phyloP scores from a whole-genome alignment of 2,329 filamentous ascomycete genomes.

The Teratosphaeriaceae sp. region DNA sequence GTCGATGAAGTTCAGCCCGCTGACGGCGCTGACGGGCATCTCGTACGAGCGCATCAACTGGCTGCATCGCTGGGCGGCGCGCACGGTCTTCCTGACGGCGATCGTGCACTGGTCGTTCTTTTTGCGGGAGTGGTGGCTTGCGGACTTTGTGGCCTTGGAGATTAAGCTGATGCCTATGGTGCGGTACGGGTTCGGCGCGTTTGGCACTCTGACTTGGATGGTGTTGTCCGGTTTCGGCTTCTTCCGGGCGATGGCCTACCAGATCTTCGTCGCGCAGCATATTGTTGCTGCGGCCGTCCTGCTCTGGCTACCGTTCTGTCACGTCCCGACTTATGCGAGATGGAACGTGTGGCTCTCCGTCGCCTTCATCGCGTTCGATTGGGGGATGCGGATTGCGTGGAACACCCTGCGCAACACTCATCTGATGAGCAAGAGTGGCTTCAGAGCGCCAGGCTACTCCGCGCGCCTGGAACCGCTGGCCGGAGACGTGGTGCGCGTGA shows the following conservation, averaged over 20 bases:
- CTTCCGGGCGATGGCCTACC: constrained; percentile 44
- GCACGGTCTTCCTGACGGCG: constrained; percentile 46
- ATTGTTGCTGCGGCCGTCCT: constrained; percentile 43
- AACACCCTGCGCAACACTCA: constrained; percentile 23
- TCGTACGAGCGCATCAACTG: constrained; percentile 47
- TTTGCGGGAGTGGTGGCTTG: constrained; percentile 46
- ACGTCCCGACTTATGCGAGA: constrained; percentile 33
- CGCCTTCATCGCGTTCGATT: constrained; percentile 26
- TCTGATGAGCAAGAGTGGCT: constrained; percentile 8
- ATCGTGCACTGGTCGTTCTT: constrained; percentile 51
- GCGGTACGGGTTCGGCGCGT: constrained; percentile 47
- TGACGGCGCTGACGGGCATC: constrained; percentile 41
- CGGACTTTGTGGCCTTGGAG: constrained; percentile 44
- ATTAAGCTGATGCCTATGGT: constrained; percentile 43
- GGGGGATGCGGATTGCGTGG: constrained; percentile 20
- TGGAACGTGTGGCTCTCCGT: constrained; percentile 27
- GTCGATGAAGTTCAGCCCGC: constrained; percentile 36
- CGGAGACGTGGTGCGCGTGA: constrained; percentile 51
- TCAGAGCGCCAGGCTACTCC: constrained; percentile 18
- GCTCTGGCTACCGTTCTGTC: constrained; percentile 46
- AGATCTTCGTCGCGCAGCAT: constrained; percentile 51
- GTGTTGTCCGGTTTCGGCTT: constrained; percentile 45
- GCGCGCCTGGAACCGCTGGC: constrained; percentile 37
- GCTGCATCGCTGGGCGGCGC: constrained; percentile 47
- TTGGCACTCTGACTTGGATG: constrained; percentile 46